These are phyloP conservation scores for Boletus tylopilopsis DNA, from an alignment of 768 basidiomycete species.

Conservation along the genomic window DNA sequence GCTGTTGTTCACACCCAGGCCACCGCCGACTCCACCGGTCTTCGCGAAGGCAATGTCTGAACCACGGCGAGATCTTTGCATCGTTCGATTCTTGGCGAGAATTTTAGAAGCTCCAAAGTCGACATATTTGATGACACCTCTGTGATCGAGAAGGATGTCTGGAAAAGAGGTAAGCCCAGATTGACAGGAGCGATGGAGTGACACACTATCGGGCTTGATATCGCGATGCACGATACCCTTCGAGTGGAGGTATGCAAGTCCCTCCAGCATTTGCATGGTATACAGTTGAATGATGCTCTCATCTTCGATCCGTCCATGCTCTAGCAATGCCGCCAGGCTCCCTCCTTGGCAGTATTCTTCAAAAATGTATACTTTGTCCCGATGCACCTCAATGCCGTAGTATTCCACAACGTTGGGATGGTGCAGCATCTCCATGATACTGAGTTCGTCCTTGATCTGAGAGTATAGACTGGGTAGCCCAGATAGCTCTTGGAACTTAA, in stretches of 20 bases:
- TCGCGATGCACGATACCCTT: slow-evolving; percentile 93
- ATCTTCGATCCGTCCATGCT: slow-evolving; percentile 94
- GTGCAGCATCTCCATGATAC: slow-evolving; percentile 96
- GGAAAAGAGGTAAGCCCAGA: slow-evolving; percentile 11
- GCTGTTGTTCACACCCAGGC: slow-evolving; percentile 69
- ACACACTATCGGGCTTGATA: slow-evolving; percentile 97
- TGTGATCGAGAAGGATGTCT: slow-evolving; percentile 92
- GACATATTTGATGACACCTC: slow-evolving; percentile 92
- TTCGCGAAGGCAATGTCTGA: slow-evolving; percentile 37
- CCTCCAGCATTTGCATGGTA: slow-evolving; percentile 95
- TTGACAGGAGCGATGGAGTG: neutral
- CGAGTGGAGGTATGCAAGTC: slow-evolving; percentile 89
- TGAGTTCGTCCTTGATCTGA: slow-evolving; percentile 93
- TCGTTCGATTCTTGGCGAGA: slow-evolving; percentile 83
- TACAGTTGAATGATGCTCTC: slow-evolving; percentile 95
- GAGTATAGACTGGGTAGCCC: slow-evolving; percentile 85
- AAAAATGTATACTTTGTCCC: slow-evolving; percentile 98
- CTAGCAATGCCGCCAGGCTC: slow-evolving; percentile 81
- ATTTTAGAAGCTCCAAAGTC: slow-evolving; percentile 98
- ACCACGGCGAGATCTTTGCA: slow-evolving; percentile 64
- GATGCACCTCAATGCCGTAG: slow-evolving; percentile 97
- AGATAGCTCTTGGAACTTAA: slow-evolving; percentile 91
- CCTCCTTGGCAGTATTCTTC: slow-evolving; percentile 98
- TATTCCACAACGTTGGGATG: slow-evolving; percentile 99
- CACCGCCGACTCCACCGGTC: slow-evolving; percentile 33